These are phyloP conservation scores for Globisporangium carolinianum DNA, from an alignment of 352 stramenopile species.

Conservation along the genomic window DNA sequence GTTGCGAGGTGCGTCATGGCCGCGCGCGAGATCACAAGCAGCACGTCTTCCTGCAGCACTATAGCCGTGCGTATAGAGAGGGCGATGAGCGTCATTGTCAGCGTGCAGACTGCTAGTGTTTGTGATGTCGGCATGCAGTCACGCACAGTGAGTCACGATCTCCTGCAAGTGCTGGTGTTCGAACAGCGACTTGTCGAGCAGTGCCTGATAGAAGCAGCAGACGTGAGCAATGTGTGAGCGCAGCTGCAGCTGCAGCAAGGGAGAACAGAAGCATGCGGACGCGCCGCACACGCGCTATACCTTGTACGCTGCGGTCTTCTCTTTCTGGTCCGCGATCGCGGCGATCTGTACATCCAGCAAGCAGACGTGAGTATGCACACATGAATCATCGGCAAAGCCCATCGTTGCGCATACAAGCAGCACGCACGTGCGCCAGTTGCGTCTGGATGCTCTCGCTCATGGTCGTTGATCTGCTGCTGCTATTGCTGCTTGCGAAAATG, in stretches of 20 bases:
- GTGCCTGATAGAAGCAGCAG: conserved; percentile 5
- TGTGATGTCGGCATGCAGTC: too few species aligned
- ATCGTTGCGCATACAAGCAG: neutral
- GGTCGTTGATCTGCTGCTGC: conserved; percentile 9
- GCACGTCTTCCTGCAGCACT: conserved; percentile 77
- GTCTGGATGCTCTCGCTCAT: conserved; percentile 22
- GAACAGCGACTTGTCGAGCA: conserved; percentile 44
- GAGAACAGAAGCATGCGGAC: neutral
- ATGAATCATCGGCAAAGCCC: neutral
- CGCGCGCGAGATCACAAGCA: conserved; percentile 69
- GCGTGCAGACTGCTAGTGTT: too few species aligned
- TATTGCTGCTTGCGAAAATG: too few species aligned
- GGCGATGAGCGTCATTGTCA: too few species aligned
- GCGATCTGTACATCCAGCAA: conserved; percentile 35
- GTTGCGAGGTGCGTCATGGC: conserved; percentile 70
- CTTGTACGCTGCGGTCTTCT: conserved; percentile 75
- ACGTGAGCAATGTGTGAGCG: conserved; percentile 3
- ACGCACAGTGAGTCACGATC: conserved; percentile 60
- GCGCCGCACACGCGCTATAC: conserved; percentile 9
- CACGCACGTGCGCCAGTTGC: conserved; percentile 47
- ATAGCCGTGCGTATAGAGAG: neutral
- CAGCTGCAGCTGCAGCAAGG: neutral
- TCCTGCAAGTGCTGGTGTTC: conserved; percentile 38
- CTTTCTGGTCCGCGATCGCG: conserved; percentile 63
- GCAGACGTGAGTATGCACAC: neutral